These are phyloP conservation scores for Senna tora DNA, from an alignment of 306 rosid genomes.

Conservation along the genomic window DNA sequence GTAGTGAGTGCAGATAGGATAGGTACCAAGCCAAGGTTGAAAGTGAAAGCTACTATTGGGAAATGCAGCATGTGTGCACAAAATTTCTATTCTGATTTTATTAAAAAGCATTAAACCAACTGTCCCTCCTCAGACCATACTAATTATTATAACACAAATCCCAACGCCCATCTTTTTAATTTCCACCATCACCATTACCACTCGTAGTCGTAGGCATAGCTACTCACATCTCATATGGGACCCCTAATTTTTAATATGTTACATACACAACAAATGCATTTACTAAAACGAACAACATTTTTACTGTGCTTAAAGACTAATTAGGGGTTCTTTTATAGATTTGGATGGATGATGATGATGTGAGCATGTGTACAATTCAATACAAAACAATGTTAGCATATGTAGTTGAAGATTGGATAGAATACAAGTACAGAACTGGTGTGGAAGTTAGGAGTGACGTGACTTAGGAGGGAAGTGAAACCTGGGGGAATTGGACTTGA, in stretches of 20 bases:
- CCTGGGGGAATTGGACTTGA: slow-evolving; percentile 42
- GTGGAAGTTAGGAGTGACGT: slow-evolving; percentile 51
- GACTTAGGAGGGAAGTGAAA: slow-evolving; percentile 45
- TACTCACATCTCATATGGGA: slow-evolving; percentile 1
- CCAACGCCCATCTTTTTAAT: slow-evolving; percentile 58
- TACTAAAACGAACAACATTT: neutral
- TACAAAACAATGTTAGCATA: too few species aligned
- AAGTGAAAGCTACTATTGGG: slow-evolving; percentile 54
- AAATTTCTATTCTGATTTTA: slow-evolving; percentile 50
- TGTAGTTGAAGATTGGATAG: too few species aligned
- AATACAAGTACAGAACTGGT: too few species aligned
- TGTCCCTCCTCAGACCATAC: slow-evolving; percentile 43
- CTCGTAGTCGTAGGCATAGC: too few species aligned
- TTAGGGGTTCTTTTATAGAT: slow-evolving; percentile 25
- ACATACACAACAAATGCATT: neutral
- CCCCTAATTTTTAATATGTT: too few species aligned
- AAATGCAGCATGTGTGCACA: slow-evolving; percentile 45
- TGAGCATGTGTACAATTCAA: slow-evolving; percentile 30
- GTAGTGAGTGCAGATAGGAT: too few species aligned
- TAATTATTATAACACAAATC: slow-evolving; percentile 54
- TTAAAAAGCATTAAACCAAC: slow-evolving; percentile 39
- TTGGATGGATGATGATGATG: slow-evolving; percentile 11
- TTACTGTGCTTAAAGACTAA: neutral
- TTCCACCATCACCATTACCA: slow-evolving; percentile 31
- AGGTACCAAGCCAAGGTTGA: slow-evolving; percentile 25